Evolutionary conservation across 2,329 filamentous ascomycete species (phyloP).

Genomic region (Chaetomiaceae sp.): DNA sequence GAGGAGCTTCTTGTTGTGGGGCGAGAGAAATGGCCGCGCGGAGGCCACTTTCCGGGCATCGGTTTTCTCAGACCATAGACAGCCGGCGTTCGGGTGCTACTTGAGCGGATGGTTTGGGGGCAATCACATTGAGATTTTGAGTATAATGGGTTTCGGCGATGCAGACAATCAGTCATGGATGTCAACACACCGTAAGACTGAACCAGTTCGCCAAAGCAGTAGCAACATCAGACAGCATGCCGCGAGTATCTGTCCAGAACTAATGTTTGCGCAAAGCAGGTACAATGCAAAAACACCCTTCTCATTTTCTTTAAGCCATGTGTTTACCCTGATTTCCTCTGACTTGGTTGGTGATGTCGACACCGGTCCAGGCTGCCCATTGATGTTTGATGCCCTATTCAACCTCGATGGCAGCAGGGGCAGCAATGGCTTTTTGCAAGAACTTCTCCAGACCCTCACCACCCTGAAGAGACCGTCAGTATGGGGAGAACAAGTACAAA

Average conservation of each 20-base stretch:
- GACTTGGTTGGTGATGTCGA: background rate
- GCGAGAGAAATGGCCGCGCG: background rate
- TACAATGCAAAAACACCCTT: too few relatives aligned
- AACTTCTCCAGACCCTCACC: constrained; percentile 57
- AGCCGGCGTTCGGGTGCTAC: constrained; percentile 1
- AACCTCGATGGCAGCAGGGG: constrained; percentile 46
- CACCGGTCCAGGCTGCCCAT: background rate
- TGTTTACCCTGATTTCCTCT: background rate
- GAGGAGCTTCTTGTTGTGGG: background rate
- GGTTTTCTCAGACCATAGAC: constrained; percentile 8
- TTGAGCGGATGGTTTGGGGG: background rate
- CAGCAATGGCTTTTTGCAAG: constrained; percentile 46
- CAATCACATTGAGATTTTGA: background rate
- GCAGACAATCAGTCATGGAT: too few relatives aligned
- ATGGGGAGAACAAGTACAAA: background rate
- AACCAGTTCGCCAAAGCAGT: too few relatives aligned
- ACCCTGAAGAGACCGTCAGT: constrained; percentile 36
- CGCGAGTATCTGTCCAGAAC: too few relatives aligned
- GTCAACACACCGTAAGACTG: too few relatives aligned
- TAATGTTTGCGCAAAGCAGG: too few relatives aligned
- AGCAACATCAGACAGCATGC: too few relatives aligned
- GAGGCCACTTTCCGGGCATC: too few relatives aligned
- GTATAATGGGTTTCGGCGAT: too few relatives aligned
- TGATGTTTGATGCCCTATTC: constrained; percentile 25
- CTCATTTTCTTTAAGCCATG: background rate